Evolutionary conservation across 140 eudicot species (phyloP).

Genomic region (Cichorium intybus): DNA sequence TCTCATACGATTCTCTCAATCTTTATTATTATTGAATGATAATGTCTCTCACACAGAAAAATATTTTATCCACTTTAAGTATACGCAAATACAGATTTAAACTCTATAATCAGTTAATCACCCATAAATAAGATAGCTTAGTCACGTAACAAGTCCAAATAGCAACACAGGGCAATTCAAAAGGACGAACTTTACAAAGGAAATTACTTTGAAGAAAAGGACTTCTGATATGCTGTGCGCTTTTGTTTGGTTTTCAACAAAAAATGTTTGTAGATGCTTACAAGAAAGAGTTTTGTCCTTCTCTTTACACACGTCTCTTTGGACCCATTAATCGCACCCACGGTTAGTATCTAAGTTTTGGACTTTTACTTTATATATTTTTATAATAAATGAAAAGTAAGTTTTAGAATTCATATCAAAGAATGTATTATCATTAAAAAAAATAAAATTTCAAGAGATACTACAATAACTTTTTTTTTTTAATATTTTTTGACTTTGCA

Average conservation of each 20-base stretch:
- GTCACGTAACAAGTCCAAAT: background rate
- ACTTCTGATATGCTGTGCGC: background rate
- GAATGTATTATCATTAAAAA: background rate
- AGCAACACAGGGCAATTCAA: background rate
- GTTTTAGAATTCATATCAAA: too few relatives aligned
- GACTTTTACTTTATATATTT: background rate
- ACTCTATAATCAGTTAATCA: background rate
- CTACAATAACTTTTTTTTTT: background rate
- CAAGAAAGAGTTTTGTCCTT: conserved; percentile 4
- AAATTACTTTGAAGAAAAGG: background rate
- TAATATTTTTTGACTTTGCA: background rate
- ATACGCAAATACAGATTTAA: background rate
- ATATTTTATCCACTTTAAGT: background rate
- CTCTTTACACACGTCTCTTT: background rate
- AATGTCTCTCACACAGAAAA: background rate
- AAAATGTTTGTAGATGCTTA: background rate
- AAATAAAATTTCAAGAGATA: background rate
- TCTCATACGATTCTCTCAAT: too few relatives aligned
- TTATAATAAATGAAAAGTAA: too few relatives aligned
- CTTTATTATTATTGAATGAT: background rate
- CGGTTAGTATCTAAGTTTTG: conserved; percentile 1
- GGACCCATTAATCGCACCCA: conserved; percentile 3
- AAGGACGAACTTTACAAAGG: background rate
- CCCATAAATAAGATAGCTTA: background rate
- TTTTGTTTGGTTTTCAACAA: background rate